phyloP scores from a whole-genome alignment of 2,329 filamentous ascomycete genomes.

The Clarireedia paspali region DNA sequence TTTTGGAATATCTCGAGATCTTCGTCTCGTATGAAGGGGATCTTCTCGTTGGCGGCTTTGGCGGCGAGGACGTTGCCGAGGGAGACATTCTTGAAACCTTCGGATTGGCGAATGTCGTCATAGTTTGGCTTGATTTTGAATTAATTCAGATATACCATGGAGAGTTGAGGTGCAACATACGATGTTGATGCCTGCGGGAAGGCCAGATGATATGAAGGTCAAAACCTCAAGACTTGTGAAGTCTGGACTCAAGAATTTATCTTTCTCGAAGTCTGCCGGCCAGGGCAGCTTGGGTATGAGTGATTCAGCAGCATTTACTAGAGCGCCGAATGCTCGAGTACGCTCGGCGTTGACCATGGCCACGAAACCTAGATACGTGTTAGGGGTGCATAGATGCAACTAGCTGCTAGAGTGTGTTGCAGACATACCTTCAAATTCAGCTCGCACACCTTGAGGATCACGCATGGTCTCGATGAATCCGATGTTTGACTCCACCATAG shows the following conservation, averaged over 20 bases:
- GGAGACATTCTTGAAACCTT: conserved; percentile 90
- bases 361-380: conserved; percentile 45
- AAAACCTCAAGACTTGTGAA: conserved; percentile 92
- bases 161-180: background rate
- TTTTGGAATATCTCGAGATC: conserved; percentile 75
- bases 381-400: background rate
- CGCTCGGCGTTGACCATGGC: conserved; percentile 85
- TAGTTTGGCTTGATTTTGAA: conserved; percentile 47
- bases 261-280: conserved; percentile 85
- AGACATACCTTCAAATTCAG: conserved; percentile 66
- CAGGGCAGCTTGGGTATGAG: conserved; percentile 90
- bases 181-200: conserved; percentile 62
- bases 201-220: conserved; percentile 62
- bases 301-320: conserved; percentile 71
- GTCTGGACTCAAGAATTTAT: conserved; percentile 89
- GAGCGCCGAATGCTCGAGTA: conserved; percentile 76
- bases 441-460: conserved; percentile 72
- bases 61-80: conserved; percentile 89
- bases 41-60: conserved; percentile 84
- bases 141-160: background rate
- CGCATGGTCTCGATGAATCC: conserved; percentile 83
- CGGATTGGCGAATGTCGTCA: conserved; percentile 70
- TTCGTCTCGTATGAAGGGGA: conserved; percentile 76
- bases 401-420: background rate
- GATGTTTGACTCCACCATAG: conserved; percentile 71